Base-by-base conservation (phyloP, 805 yeast genomes). In the Kluyveromyces siamensis region DNA sequence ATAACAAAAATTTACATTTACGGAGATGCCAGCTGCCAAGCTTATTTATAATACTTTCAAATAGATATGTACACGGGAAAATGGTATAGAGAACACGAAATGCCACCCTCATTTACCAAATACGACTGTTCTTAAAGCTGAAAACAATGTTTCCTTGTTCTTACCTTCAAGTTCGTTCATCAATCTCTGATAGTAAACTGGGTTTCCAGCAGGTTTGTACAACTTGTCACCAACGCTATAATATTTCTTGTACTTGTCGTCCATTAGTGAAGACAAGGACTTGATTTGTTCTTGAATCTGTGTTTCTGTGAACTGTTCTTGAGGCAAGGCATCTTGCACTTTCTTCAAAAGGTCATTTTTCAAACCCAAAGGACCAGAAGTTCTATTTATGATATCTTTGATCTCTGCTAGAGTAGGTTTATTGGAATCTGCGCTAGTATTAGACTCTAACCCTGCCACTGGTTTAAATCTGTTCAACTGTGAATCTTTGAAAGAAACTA, bases 121-220 rank as follows among this genome's bases (percentile, higher is more conserved):
- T 37, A 85, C 61, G 30, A 88, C 87, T 17, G 90, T 84, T 65
- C 81, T 80, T 63, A 85, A 59, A 18, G 93, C 95, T 38, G 79
- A 69, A 47, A 76, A 63, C 46, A 83, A 65, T 14, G 77, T 75
- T 66, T 86, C 95, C 63, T 78, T 82, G 59, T 76, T 75, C 58
- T 82, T 81, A 21, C 91, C 90, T 50, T 75, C 72, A 40, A 89
- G 75, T 62, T 87, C 95, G 27, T 75, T 72, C 66, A 83, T 55
- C 47, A 89, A 72, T 59, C 93, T 75, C 39, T 73, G 76, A 60
- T 89, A 89, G 61, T 89, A 89, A 43, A 74, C 65, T 2, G 95
- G 88, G 65, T 87, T 86, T 1, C 96, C 96, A 58, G 83, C 81
- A n/a, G 97, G 97, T 55, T 66, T 72, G 58, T 79, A 66, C 54